Base-by-base conservation (phyloP, 768 basidiomycete genomes). In the Russula abietina region DNA sequence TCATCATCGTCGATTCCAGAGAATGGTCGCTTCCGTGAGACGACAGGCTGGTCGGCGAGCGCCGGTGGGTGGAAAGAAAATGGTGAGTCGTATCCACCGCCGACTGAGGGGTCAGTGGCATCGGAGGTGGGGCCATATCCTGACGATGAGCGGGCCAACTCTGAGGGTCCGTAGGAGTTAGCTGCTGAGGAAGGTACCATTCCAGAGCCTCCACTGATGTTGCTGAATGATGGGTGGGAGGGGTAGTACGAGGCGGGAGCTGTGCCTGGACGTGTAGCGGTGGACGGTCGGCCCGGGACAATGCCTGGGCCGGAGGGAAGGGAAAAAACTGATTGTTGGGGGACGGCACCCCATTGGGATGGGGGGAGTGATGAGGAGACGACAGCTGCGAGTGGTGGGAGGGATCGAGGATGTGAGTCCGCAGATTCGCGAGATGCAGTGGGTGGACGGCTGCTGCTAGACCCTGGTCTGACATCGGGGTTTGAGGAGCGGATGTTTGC, bases 11-110 rank as follows among this genome's bases (percentile, higher is more conserved):
- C 84, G 71, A 83, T 76, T 77, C 81, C 82, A 58, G 78, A 75
- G 78, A 79, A 83, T 67, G 83, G 76, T 78, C 87, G 84, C 67
- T 87, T 86, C 62, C 85, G 78, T 69, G 84, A 77, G 79, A 79
- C 80, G 67, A 67, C 30, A 57, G 52, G 50, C 65, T 64, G 65
- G 30, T 69, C 75, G 76, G 77, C 65, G 76, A 78, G 74, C 57
- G 79, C 75, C 72, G 85, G 86, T 66, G 87, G 81, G 78, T 85
- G 82, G 84, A 88, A 90, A 78, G 80, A 88, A 83, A 89, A 89
- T 59, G 88, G 88, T 63, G 84, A 86, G 74, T 86, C 86, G 74
- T 79, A 67, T 68, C 63, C 64, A 66, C 62, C 65, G 64, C 72
- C 70, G 67, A 68, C 59, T 65, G 73, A 71, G 62, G 70, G 68